Evolutionary conservation across 768 basidiomycete species (phyloP).

Genomic region (Wakefieldia striispora): DNA sequence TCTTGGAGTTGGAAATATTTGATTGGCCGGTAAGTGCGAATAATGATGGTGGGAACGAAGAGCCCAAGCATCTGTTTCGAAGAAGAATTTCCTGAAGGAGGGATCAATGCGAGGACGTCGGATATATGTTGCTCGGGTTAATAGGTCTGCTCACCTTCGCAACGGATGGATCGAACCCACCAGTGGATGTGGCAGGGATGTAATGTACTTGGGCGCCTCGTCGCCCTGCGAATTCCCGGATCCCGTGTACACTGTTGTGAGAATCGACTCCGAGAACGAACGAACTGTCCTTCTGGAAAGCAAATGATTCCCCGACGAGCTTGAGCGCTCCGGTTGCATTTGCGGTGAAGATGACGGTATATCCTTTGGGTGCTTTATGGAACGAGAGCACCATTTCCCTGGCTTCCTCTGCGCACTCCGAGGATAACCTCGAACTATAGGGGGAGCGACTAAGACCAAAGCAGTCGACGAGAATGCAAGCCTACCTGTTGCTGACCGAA

Average conservation of each 20-base stretch:
- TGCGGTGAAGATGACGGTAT: conserved; percentile 78
- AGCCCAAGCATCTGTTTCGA: conserved; percentile 44
- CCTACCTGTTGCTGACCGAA: conserved; percentile 75
- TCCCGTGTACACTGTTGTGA: conserved; percentile 83
- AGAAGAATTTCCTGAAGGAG: conserved; percentile 57
- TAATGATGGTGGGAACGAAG: conserved; percentile 45
- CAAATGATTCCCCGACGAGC: conserved; percentile 78
- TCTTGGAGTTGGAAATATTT: conserved; percentile 78
- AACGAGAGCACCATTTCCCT: conserved; percentile 71
- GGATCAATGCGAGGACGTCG: conserved; percentile 5
- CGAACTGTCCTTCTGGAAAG: conserved; percentile 54
- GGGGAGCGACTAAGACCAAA: background rate
- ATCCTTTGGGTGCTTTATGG: conserved; percentile 72
- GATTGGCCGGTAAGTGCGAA: conserved; percentile 81
- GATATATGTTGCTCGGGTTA: background rate
- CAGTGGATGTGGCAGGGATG: conserved; percentile 58
- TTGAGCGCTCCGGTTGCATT: conserved; percentile 81
- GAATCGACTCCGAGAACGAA: conserved; percentile 75
- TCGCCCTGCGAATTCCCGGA: conserved; percentile 64
- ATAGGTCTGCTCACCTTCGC: conserved; percentile 51
- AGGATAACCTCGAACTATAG: conserved; percentile 65
- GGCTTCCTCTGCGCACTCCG: conserved; percentile 65
- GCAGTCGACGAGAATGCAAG: background rate
- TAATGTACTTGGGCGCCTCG: conserved; percentile 61
- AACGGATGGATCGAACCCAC: conserved; percentile 57